Evolutionary conservation across 495 filamentous ascomycete species (phyloP).

Genomic region (Neurospora sp.): DNA sequence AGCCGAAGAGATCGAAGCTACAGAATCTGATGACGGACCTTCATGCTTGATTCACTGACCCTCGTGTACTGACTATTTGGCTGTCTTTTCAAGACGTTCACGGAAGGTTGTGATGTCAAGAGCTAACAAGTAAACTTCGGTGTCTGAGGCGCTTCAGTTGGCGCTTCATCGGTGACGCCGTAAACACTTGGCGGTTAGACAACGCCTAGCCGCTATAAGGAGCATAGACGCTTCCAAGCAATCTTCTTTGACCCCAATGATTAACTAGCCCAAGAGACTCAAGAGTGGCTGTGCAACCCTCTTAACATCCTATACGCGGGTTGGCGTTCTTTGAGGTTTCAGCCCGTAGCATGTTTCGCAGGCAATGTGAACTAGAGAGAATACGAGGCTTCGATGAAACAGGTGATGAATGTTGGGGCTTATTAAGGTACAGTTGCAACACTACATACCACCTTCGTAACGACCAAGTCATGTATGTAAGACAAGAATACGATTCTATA

Average conservation of each 20-base stretch:
- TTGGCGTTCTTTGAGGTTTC: not conserved
- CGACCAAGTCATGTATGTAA: not conserved
- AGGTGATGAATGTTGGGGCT: not conserved
- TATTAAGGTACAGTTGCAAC: not conserved
- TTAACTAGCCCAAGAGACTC: not conserved
- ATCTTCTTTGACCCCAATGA: not conserved
- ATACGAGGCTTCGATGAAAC: not conserved
- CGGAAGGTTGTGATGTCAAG: not conserved
- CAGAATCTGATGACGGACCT: not conserved
- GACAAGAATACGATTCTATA: not conserved
- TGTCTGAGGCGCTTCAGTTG: not conserved
- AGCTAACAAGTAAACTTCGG: not conserved
- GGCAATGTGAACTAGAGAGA: not conserved
- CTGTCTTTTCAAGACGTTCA: not conserved
- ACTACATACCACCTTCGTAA: not conserved
- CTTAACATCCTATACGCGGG: not conserved
- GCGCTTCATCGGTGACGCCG: not conserved
- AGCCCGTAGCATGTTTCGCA: not conserved
- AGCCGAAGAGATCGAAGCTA: not conserved
- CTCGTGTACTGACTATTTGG: not conserved
- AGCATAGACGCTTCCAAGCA: not conserved
- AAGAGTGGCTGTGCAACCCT: not conserved
- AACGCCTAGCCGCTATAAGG: not conserved
- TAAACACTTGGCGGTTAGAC: not conserved
- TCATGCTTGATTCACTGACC: not conserved